A percentile compares a stretch with the other conserved stretches of the same genome.
Conservation (phyloP, 441 rosid genomes). For the Theobroma grandiflorum region DNA sequence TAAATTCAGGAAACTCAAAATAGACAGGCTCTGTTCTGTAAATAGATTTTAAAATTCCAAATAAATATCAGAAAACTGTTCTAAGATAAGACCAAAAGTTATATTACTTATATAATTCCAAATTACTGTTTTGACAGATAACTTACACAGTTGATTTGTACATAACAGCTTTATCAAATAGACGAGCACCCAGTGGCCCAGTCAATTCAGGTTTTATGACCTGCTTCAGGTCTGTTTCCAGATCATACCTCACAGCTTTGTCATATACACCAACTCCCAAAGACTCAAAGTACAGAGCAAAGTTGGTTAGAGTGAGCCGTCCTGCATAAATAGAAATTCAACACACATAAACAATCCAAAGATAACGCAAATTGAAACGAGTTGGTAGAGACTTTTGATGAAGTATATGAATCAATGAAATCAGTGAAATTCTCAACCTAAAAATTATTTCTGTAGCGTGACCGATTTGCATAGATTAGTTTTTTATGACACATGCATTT, state of each 20-base stretch:
- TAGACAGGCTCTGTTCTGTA: slow-evolving; percentile 78
- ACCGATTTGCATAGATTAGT: not conserved
- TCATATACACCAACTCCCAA: slow-evolving; percentile 85
- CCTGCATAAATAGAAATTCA: slow-evolving; percentile 58
- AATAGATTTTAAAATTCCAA: slow-evolving; percentile 27
- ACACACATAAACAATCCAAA: slow-evolving; percentile 24
- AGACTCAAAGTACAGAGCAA: slow-evolving; percentile 85
- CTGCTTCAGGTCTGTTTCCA: slow-evolving; percentile 73
- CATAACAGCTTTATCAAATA: slow-evolving; percentile 96
- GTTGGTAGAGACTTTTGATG: slow-evolving; percentile 24
- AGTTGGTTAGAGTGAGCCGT: slow-evolving; percentile 81
- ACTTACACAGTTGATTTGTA: slow-evolving; percentile 86
- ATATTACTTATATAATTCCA: slow-evolving; percentile 29
- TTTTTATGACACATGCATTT: not conserved
- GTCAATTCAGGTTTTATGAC: slow-evolving; percentile 90
- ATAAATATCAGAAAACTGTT: slow-evolving; percentile 2
- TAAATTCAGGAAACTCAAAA: slow-evolving; percentile 93
- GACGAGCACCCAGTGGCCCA: slow-evolving; percentile 95
- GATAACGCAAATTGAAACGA: slow-evolving; percentile 20
- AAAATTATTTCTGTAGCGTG: not conserved
- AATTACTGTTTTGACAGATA: slow-evolving; percentile 29
- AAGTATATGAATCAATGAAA: slow-evolving; percentile 16
- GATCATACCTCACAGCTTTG: slow-evolving; percentile 83
- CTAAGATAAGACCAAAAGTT: slow-evolving; percentile 21
- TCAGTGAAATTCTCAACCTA: slow-evolving; percentile 3